Percentiles rank a stretch among this genome's conserved stretches.
Evolutionary conservation across 768 basidiomycete species (phyloP).

Genomic region (Leccinum incarnatum): DNA sequence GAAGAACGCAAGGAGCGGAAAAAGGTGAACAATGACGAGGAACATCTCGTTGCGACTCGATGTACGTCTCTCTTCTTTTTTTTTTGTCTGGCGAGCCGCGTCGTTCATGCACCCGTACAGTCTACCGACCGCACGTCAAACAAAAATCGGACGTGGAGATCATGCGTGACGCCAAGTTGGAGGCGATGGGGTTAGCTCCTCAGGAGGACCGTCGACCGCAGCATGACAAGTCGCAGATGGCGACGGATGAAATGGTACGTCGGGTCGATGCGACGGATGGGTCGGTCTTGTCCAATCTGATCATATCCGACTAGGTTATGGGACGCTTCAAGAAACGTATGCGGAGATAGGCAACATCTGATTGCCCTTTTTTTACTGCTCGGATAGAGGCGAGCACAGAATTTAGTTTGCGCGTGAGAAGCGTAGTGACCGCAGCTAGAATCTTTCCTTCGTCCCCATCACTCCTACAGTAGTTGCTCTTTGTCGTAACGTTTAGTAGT

Average conservation of each 20-base stretch:
- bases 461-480: no score
- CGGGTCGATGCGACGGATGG: background rate
- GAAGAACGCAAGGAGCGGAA: conserved; percentile 67
- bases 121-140: conserved; percentile 74
- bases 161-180: conserved; percentile 80
- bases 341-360: conserved; percentile 52
- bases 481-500: no score
- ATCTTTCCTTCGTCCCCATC: no score
- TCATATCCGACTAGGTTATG: conserved; percentile 63
- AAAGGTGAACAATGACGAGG: conserved; percentile 61
- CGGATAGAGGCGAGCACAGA: no score
- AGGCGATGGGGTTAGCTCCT: conserved; percentile 76
- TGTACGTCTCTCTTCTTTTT: conserved; percentile 51
- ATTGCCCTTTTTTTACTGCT: no score
- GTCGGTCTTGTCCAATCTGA: background rate
- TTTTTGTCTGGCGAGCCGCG: background rate
- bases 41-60: conserved; percentile 80
- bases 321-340: conserved; percentile 97
- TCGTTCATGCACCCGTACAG: conserved; percentile 35
- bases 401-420: no score
- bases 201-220: conserved; percentile 37
- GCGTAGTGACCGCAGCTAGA: no score
- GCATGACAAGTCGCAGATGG: conserved; percentile 68
- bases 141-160: conserved; percentile 88
- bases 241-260: conserved; percentile 87